phyloP scores from a whole-genome alignment of 2,329 filamentous ascomycete genomes.

The Fusarium bactridioides region DNA sequence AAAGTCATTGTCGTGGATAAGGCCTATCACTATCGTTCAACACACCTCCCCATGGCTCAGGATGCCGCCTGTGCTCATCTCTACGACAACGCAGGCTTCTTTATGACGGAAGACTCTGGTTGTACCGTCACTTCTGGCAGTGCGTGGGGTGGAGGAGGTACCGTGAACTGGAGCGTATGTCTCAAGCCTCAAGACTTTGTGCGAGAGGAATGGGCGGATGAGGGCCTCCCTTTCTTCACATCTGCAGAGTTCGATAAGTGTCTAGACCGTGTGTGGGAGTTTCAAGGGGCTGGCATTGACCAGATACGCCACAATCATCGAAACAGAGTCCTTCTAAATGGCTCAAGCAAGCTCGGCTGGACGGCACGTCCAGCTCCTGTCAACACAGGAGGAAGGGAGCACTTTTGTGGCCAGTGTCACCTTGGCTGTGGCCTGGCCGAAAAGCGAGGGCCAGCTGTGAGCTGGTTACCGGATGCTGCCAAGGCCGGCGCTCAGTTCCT shows the following conservation, averaged over 20 bases:
- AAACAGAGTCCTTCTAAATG: constrained; percentile 78
- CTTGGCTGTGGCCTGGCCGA: constrained; percentile 70
- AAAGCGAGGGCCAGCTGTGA: constrained; percentile 81
- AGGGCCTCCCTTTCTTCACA: constrained; percentile 76
- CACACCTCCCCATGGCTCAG: constrained; percentile 78
- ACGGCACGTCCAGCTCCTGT: constrained; percentile 74
- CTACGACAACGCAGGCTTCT: constrained; percentile 72
- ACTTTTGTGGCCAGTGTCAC: constrained; percentile 75
- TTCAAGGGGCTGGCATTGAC: constrained; percentile 77
- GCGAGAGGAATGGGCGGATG: constrained; percentile 79
- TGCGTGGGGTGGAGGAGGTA: constrained; percentile 86
- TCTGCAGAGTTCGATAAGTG: constrained; percentile 78
- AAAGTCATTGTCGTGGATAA: constrained; percentile 85
- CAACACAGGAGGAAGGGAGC: constrained; percentile 77
- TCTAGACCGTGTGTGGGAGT: constrained; percentile 78
- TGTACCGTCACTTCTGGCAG: constrained; percentile 72
- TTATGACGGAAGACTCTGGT: constrained; percentile 63
- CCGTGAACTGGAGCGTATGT: constrained; percentile 81
- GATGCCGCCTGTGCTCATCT: constrained; percentile 67
- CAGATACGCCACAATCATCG: constrained; percentile 75
- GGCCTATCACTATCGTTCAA: constrained; percentile 76
- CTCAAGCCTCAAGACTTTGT: constrained; percentile 77
- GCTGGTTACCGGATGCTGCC: constrained; percentile 82
- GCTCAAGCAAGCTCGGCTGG: constrained; percentile 77
- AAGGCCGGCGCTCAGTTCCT: constrained; percentile 80